Evolutionary conservation across 352 stramenopile genomes (phyloP).

Genomic region (Phytophthora hybrid): DNA sequence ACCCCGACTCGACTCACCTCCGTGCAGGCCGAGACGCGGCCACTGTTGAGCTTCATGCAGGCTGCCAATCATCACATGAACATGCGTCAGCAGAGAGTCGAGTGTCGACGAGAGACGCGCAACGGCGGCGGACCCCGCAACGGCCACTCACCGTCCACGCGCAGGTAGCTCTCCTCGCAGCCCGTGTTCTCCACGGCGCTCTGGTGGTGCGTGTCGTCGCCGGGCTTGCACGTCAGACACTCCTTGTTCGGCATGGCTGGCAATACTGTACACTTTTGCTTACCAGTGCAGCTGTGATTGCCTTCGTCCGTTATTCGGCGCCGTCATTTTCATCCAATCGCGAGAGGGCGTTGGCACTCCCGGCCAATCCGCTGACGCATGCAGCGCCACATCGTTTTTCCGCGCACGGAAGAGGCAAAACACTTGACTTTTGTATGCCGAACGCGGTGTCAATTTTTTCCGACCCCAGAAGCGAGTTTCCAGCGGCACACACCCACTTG

Average conservation of each 20-base stretch:
- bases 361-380: conserved; percentile 20
- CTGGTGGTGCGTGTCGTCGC: conserved; percentile 71
- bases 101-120: conserved; percentile 4
- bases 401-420: conserved; percentile 27
- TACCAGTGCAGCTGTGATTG: background rate
- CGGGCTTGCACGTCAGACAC: conserved; percentile 79
- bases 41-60: conserved; percentile 85
- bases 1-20: conserved; percentile 39
- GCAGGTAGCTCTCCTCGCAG: conserved; percentile 71
- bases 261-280: background rate
- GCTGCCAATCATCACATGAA: conserved; percentile 40
- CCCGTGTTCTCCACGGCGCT: conserved; percentile 75
- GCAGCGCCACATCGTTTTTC: conserved; percentile 20
- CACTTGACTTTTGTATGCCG: conserved; percentile 34
- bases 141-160: conserved; percentile 58
- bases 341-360: background rate
- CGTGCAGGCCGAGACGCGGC: conserved; percentile 77
- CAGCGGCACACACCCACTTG: conserved; percentile 7
- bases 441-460: conserved; percentile 7
- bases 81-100: conserved; percentile 17
- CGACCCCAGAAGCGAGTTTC: conserved; percentile 17
- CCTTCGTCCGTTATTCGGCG: conserved; percentile 10
- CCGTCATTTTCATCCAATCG: conserved; percentile 37
- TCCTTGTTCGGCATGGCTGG: conserved; percentile 62
- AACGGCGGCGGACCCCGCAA: conserved; percentile 9